phyloP scores from a whole-genome alignment of 164 flowering plant species.

The Cinnamomum micranthum region DNA sequence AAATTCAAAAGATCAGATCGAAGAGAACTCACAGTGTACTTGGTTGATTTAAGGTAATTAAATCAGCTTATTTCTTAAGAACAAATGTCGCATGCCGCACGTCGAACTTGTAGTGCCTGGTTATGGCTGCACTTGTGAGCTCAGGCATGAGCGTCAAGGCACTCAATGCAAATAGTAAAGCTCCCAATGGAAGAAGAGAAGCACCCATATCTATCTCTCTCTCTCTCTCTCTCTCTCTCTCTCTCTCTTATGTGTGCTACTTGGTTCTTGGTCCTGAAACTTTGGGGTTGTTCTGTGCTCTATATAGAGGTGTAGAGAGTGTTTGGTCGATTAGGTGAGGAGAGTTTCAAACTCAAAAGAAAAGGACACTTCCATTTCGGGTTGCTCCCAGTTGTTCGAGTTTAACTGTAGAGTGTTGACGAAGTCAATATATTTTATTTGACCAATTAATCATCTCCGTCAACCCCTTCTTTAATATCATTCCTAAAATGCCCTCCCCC shows the following conservation, averaged over 20 bases:
- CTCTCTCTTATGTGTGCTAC: neutral
- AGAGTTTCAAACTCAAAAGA: neutral
- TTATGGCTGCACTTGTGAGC: slow-evolving; percentile 19
- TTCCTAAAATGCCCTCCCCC: no score
- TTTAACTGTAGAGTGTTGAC: slow-evolving; percentile 21
- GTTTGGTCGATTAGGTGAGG: slow-evolving; percentile 30
- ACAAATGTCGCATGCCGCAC: slow-evolving; percentile 12
- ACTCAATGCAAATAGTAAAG: slow-evolving; percentile 11
- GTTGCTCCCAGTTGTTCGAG: neutral
- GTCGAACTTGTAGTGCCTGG: slow-evolving; percentile 37
- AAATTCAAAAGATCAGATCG: neutral
- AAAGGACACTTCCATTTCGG: slow-evolving; percentile 5
- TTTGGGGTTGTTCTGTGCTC: neutral
- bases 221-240: neutral
- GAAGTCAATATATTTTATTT: slow-evolving; percentile 14
- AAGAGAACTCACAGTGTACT: neutral
- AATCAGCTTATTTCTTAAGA: neutral
- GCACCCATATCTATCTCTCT: slow-evolving; percentile 9
- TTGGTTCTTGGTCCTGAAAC: neutral
- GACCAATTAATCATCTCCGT: no score
- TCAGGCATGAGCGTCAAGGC: slow-evolving; percentile 15
- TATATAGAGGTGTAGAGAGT: slow-evolving; percentile 19
- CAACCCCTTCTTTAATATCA: no score
- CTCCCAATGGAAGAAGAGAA: neutral
- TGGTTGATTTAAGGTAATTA: neutral